A percentile compares a stretch with the other conserved stretches of the same genome.
Evolutionary conservation across 192 early-diverging fungal species (phyloP).

Genomic region (Rhizophlyctis rosea): DNA sequence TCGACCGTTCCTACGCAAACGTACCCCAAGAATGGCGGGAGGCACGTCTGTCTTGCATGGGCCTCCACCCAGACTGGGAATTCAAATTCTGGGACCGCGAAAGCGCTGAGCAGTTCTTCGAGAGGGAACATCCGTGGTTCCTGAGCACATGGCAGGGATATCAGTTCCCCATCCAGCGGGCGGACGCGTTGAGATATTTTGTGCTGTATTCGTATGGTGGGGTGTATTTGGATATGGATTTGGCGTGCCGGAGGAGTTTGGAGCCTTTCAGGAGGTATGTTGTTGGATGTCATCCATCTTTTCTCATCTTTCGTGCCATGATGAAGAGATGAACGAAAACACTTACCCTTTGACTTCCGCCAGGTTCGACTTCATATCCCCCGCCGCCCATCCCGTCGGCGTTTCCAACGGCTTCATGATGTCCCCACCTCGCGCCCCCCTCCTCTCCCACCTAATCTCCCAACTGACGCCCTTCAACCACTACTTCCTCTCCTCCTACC

Average conservation of each 20-base stretch:
- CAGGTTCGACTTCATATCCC: conserved; percentile 28
- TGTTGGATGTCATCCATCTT: neutral
- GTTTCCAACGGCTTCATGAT: conserved; percentile 37
- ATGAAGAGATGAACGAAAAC: too few species aligned
- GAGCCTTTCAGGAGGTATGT: conserved; percentile 27
- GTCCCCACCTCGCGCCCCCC: conserved; percentile 12
- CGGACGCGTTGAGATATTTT: conserved; percentile 37
- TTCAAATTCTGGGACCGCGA: conserved; percentile 35
- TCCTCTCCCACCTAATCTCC: conserved; percentile 26
- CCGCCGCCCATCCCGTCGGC: conserved; percentile 39
- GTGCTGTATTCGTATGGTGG: conserved; percentile 38
- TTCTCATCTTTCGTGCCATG: neutral
- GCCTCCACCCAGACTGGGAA: conserved; percentile 29
- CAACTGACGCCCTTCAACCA: conserved; percentile 22
- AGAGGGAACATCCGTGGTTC: conserved; percentile 26
- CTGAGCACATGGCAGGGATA: conserved; percentile 24
- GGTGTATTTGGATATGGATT: conserved; percentile 39
- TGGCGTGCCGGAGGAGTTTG: conserved; percentile 25
- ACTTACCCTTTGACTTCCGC: conserved; percentile 6
- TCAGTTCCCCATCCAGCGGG: conserved; percentile 32
- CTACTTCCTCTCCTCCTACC: conserved; percentile 29
- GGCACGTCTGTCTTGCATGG: conserved; percentile 17
- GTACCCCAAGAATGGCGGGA: conserved; percentile 24
- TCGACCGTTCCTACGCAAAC: conserved; percentile 18
- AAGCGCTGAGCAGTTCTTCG: conserved; percentile 19